phyloP scores from a whole-genome alignment of 805 yeast genomes.

The Soucietia sequanensis region DNA sequence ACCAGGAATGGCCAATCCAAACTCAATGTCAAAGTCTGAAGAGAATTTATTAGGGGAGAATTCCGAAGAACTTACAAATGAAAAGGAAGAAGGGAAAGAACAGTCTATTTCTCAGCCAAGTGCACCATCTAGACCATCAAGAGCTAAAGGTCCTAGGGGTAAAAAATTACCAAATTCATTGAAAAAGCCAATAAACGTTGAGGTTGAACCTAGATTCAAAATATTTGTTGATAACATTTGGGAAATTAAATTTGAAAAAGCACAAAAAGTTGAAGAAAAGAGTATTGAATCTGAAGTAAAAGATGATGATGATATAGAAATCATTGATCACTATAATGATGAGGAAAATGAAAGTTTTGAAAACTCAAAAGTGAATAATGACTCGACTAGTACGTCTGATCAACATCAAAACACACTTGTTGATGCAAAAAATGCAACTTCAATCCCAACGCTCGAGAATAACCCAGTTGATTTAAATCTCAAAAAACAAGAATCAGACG shows the following conservation, averaged over 20 bases:
- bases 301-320: background rate
- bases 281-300: slow-evolving; percentile 1
- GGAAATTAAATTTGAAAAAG: slow-evolving; percentile 20
- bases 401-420: background rate
- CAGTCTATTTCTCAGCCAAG: slow-evolving; percentile 3
- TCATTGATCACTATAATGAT: background rate
- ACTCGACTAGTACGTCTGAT: too few species aligned
- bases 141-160: slow-evolving; percentile 76
- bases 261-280: background rate
- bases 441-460: too few species aligned
- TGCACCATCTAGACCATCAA: slow-evolving; percentile 25
- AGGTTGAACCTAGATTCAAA: slow-evolving; percentile 32
- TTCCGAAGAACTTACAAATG: slow-evolving; percentile 11
- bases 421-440: background rate
- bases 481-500: background rate
- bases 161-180: slow-evolving; percentile 64
- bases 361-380: too few species aligned
- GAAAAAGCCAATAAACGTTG: slow-evolving; percentile 37
- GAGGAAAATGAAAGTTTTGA: background rate
- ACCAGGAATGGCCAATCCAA: slow-evolving; percentile 55
- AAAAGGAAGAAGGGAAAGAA: slow-evolving; percentile 9
- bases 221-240: slow-evolving; percentile 36
- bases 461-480: too few species aligned
- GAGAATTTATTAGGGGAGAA: slow-evolving; percentile 8
- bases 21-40: slow-evolving; percentile 9